Evolutionary conservation across 2,329 filamentous ascomycete species (phyloP).

Genomic region (Xylariaceae sp.): DNA sequence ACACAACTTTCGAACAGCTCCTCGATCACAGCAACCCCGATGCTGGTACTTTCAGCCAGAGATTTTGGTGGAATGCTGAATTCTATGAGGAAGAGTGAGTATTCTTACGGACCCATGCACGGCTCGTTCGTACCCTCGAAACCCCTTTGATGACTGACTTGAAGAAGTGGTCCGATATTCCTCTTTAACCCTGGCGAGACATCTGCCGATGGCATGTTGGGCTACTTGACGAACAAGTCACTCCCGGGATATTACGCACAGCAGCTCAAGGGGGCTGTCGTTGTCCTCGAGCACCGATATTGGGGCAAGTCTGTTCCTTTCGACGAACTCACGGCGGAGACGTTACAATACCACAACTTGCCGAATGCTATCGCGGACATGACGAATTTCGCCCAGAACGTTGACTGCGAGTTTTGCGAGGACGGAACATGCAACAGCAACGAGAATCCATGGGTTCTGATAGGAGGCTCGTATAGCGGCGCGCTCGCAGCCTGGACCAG

Average conservation of each 20-base stretch:
- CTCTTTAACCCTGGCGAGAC: conserved; percentile 17
- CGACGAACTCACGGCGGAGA: conserved; percentile 16
- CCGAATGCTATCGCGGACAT: conserved; percentile 25
- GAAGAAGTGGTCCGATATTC: conserved; percentile 16
- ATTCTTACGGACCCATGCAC: background rate
- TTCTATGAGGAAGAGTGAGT: conserved; percentile 17
- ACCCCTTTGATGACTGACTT: background rate
- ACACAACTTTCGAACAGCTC: conserved; percentile 9
- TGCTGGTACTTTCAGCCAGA: conserved; percentile 12
- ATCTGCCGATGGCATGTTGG: conserved; percentile 7
- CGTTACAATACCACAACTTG: conserved; percentile 20
- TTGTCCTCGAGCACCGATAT: conserved; percentile 19
- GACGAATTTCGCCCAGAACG: conserved; percentile 28
- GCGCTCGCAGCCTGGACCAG: conserved; percentile 45
- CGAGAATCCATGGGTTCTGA: conserved; percentile 47
- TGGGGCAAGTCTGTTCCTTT: conserved; percentile 16
- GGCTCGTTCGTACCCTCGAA: background rate
- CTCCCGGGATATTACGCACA: conserved; percentile 15
- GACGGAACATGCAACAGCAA: conserved; percentile 33
- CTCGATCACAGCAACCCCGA: conserved; percentile 7
- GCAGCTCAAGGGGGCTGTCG: conserved; percentile 14
- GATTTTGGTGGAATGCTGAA: conserved; percentile 14
- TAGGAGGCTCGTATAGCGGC: conserved; percentile 48
- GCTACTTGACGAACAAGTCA: conserved; percentile 12
- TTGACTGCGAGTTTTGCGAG: conserved; percentile 37